These are phyloP conservation scores for Heracleum sosnowskyi DNA, from an alignment of 129 eudicot species.

Conservation along the genomic window DNA sequence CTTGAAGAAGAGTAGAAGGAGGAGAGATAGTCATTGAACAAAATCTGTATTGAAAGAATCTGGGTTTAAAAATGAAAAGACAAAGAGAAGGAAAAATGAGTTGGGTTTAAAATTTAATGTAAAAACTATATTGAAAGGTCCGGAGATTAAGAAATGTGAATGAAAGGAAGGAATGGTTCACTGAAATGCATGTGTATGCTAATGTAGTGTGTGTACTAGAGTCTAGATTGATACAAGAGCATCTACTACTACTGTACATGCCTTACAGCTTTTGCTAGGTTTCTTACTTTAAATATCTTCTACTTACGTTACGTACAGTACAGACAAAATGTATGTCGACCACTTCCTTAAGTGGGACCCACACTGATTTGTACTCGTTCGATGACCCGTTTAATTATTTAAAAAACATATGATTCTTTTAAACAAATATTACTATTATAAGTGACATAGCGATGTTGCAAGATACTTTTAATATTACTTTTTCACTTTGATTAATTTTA, in stretches of 20 bases:
- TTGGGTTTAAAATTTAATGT: not conserved
- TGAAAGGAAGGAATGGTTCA: not conserved
- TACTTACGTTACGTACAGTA: not conserved
- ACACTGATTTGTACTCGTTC: not conserved
- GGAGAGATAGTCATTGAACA: conserved; percentile 2
- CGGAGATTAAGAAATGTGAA: not conserved
- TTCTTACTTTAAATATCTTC: not conserved
- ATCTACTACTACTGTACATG: not conserved
- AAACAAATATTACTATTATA: too few relatives aligned
- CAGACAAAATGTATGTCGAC: not conserved
- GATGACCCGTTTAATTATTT: not conserved
- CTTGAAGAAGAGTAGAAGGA: not conserved
- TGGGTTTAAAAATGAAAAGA: not conserved
- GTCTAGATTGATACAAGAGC: not conserved
- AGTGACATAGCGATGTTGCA: too few relatives aligned
- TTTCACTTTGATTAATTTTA: too few relatives aligned
- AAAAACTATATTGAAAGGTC: not conserved
- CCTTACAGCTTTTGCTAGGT: not conserved
- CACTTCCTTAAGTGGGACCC: not conserved
- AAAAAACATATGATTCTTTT: too few relatives aligned
- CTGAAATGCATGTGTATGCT: conserved; percentile 4
- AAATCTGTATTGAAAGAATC: too few relatives aligned
- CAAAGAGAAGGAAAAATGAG: not conserved
- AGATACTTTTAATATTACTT: too few relatives aligned
- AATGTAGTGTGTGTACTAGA: conserved; percentile 1